Percentiles rank a stretch among this genome's conserved stretches.
These are phyloP conservation scores for Pyrenophora teres DNA, from an alignment of 2,329 filamentous ascomycete genomes.

Conservation along the genomic window DNA sequence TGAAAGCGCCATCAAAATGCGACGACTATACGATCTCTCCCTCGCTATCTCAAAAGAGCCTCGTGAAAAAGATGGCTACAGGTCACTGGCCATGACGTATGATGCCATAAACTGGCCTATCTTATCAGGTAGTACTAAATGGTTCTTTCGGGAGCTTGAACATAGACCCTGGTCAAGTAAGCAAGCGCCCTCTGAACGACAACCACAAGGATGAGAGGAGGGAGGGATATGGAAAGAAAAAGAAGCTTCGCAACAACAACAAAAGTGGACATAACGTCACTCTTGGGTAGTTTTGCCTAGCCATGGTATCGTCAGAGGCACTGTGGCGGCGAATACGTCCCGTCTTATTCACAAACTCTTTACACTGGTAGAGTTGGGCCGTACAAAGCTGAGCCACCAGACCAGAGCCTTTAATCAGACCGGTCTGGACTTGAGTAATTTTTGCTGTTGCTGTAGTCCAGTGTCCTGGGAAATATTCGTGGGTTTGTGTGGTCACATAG, in stretches of 20 bases:
- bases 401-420: too few relatives aligned
- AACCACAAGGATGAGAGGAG: background rate
- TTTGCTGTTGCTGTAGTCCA: too few relatives aligned
- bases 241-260: conserved; percentile 26
- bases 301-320: background rate
- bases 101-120: background rate
- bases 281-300: conserved; percentile 28
- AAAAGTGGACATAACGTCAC: conserved; percentile 25
- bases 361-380: too few relatives aligned
- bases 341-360: too few relatives aligned
- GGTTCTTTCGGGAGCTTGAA: conserved; percentile 13
- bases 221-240: conserved; percentile 20
- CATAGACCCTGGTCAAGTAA: background rate
- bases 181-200: background rate
- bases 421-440: too few relatives aligned
- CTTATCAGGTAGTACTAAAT: background rate
- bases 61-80: background rate
- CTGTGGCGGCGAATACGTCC: too few relatives aligned
- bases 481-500: too few relatives aligned
- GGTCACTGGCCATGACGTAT: conserved; percentile 11
- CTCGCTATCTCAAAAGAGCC: background rate
- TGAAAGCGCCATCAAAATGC: conserved; percentile 17
- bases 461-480: too few relatives aligned
- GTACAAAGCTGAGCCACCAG: too few relatives aligned
- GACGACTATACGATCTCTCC: conserved; percentile 17